Evolutionary conservation across 257 asterid genomes (phyloP).

Genomic region (Fraxinus pennsylvanica): DNA sequence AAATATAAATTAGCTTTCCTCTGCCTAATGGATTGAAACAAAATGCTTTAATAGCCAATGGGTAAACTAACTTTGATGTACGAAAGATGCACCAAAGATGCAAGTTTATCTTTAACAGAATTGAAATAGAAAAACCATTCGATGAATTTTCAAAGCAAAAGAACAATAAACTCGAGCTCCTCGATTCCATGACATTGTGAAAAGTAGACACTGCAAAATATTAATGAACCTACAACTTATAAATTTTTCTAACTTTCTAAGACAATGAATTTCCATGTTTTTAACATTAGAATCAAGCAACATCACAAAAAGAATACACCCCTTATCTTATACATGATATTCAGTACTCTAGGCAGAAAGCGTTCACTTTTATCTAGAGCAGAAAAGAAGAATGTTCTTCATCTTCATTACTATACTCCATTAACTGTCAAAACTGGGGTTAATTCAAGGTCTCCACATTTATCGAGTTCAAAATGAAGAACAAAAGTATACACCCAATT

Average conservation of each 20-base stretch:
- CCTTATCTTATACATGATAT: background rate
- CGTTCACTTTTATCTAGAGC: background rate
- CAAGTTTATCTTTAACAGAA: background rate
- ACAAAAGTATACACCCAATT: conserved; percentile 20
- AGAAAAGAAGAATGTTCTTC: background rate
- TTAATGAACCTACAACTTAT: background rate
- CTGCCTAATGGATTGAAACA: background rate
- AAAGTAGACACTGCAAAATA: background rate
- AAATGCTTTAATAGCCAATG: background rate
- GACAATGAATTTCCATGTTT: background rate
- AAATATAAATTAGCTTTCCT: background rate
- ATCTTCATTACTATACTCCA: background rate
- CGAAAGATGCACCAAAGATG: background rate
- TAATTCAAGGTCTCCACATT: background rate
- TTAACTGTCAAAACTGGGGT: background rate
- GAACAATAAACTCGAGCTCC: background rate
- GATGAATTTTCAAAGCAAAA: background rate
- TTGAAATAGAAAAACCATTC: background rate
- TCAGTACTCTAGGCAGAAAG: background rate
- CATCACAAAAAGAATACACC: conserved; percentile 8
- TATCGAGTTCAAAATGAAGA: background rate
- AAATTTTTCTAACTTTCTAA: background rate
- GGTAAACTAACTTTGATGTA: background rate
- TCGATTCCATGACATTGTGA: background rate
- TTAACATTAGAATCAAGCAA: background rate